A percentile compares a stretch with the other conserved stretches of the same genome.
phyloP scores from a whole-genome alignment of 441 rosid genomes.

The Euphorbia schlechtendalii region DNA sequence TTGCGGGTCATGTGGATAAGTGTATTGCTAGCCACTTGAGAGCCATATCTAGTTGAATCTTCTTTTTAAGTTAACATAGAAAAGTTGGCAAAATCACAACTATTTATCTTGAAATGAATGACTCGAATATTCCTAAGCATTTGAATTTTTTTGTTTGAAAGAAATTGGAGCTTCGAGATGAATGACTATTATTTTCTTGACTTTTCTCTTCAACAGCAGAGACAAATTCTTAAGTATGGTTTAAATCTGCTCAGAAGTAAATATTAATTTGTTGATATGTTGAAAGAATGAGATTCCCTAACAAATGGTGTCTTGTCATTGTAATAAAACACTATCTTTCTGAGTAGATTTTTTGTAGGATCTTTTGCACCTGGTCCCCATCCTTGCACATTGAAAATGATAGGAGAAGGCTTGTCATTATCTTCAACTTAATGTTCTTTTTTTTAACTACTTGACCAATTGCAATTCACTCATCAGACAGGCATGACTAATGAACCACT shows the following conservation, averaged over 20 bases:
- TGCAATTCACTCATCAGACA: neutral
- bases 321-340: neutral
- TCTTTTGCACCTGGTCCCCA: constrained; percentile 13
- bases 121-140: too few relatives aligned
- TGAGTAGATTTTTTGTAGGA: neutral
- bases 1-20: constrained; percentile 10
- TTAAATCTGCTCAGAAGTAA: neutral
- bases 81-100: too few relatives aligned
- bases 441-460: neutral
- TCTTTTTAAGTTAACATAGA: neutral
- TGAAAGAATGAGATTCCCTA: constrained; percentile 1
- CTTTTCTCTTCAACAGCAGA: too few relatives aligned
- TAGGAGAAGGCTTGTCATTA: constrained; percentile 12
- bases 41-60: neutral
- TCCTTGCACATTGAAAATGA: constrained; percentile 5
- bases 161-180: too few relatives aligned
- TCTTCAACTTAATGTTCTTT: constrained; percentile 7
- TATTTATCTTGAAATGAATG: too few relatives aligned
- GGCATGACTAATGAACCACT: neutral
- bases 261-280: neutral
- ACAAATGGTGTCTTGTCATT: neutral
- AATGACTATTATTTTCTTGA: too few relatives aligned
- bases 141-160: too few relatives aligned
- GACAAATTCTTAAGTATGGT: too few relatives aligned
- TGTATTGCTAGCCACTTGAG: constrained; percentile 1